A percentile compares a stretch with the other conserved stretches of the same genome.
Conservation (phyloP, 495 filamentous ascomycete genomes). For the Friedmanniomyces simplex region DNA sequence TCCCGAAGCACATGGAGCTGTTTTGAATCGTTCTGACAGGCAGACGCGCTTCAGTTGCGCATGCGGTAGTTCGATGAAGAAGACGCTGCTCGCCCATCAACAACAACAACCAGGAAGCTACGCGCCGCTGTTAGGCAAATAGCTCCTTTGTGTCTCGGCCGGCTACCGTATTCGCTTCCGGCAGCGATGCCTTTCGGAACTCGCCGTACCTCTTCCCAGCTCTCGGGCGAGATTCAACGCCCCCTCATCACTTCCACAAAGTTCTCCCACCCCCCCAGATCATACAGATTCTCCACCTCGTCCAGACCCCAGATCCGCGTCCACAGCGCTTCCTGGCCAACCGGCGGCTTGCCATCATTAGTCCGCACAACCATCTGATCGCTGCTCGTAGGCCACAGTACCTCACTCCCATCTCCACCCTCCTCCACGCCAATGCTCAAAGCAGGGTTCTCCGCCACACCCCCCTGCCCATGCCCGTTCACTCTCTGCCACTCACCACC, state of each 20-base stretch:
- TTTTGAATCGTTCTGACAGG: too few species aligned
- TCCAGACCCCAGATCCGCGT: slow-evolving; percentile 20
- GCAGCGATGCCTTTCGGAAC: too few species aligned
- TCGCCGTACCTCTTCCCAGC: too few species aligned
- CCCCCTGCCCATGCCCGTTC: not conserved
- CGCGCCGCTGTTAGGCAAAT: too few species aligned
- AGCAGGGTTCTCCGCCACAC: slow-evolving; percentile 16
- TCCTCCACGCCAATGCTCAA: not conserved
- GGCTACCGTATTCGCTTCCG: too few species aligned
- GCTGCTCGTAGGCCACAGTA: slow-evolving; percentile 19
- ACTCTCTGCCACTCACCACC: not conserved
- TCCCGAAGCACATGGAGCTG: too few species aligned
- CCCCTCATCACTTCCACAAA: slow-evolving; percentile 21
- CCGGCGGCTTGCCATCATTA: slow-evolving; percentile 19
- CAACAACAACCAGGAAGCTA: too few species aligned
- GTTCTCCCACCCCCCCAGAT: slow-evolving; percentile 29
- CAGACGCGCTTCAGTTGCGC: too few species aligned
- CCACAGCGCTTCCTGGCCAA: slow-evolving; percentile 20
- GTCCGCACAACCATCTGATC: slow-evolving; percentile 24
- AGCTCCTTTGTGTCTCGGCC: too few species aligned
- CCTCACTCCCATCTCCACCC: slow-evolving; percentile 9
- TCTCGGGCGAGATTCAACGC: not conserved
- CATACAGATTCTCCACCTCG: slow-evolving; percentile 28
- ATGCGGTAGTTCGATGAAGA: too few species aligned
- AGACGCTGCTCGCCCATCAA: too few species aligned